A percentile compares a stretch with the other conserved stretches of the same genome.
phyloP scores from a whole-genome alignment of 768 basidiomycete genomes.

The Tricholomella constricta region DNA sequence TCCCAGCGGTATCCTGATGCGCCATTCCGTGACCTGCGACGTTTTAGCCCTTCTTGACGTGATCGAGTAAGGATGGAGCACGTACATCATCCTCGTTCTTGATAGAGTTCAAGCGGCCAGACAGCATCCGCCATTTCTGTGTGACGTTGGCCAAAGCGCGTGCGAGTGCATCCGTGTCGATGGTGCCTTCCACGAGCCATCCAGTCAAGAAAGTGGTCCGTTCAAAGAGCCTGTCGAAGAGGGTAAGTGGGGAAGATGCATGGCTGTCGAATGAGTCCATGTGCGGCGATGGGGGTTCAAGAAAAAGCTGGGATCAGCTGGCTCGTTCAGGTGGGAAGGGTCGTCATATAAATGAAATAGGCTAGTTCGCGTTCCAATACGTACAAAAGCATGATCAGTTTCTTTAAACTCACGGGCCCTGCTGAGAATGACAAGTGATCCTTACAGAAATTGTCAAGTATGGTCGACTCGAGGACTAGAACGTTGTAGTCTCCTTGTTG shows the following conservation, averaged over 20 bases:
- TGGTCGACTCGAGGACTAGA: no score
- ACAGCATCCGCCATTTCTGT: constrained; percentile 34
- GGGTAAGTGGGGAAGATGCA: constrained; percentile 32
- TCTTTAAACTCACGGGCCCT: no score
- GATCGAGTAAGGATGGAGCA: background rate
- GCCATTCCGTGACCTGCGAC: constrained; percentile 34
- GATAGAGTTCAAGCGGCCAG: constrained; percentile 29
- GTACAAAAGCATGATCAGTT: no score
- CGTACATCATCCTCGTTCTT: constrained; percentile 21
- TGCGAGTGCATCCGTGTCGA: constrained; percentile 34
- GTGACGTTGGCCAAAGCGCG: constrained; percentile 33
- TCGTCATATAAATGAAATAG: no score
- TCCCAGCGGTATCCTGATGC: constrained; percentile 37
- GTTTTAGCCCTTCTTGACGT: background rate
- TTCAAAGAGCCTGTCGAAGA: constrained; percentile 40
- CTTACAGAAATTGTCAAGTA: no score
- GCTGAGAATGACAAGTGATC: no score
- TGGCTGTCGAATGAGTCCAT: constrained; percentile 11
- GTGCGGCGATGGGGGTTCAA: no score
- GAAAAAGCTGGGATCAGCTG: no score
- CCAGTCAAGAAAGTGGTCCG: constrained; percentile 41
- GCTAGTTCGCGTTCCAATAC: no score
- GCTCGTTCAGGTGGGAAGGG: no score
- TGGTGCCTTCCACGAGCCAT: constrained; percentile 43
- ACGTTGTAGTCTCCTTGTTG: no score